Percentiles rank a stretch among this genome's conserved stretches.
Conservation (phyloP, 75 land plant genomes). For the Cupressus sempervirens region DNA sequence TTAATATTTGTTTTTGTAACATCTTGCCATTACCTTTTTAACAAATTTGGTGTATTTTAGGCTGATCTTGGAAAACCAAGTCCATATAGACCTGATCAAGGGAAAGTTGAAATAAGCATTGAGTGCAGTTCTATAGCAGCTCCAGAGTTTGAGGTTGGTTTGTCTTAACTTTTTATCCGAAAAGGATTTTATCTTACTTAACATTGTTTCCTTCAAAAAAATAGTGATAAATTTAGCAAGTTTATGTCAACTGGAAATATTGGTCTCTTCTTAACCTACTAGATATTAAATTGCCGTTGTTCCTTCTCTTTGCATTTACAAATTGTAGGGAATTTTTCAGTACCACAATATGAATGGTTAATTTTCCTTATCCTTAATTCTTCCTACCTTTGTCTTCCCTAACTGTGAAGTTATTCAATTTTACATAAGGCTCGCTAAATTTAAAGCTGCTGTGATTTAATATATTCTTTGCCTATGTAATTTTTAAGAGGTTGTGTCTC, state of each 20-base stretch:
- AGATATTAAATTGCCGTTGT: neutral
- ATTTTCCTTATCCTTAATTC: too few species aligned
- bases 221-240: neutral
- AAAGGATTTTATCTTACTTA: neutral
- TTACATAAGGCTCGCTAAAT: too few species aligned
- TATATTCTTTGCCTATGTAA: too few species aligned
- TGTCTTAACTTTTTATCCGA: neutral
- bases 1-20: neutral
- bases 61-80: constrained; percentile 94
- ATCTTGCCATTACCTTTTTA: neutral
- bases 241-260: neutral
- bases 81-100: constrained; percentile 64
- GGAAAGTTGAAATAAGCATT: constrained; percentile 63
- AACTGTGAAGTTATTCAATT: too few species aligned
- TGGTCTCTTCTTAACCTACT: neutral
- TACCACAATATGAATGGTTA: too few species aligned
- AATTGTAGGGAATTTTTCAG: neutral
- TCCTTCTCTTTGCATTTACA: neutral
- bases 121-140: constrained; percentile 93
- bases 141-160: constrained; percentile 82
- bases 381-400: too few species aligned
- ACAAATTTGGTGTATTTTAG: constrained; percentile 30
- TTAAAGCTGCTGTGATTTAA: too few species aligned
- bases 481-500: too few species aligned
- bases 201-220: neutral